Evolutionary conservation across 2,329 filamentous ascomycete species (phyloP), one percentile per base, ranked within the genome.

Genomic region (Aspergillus phoenicis): DNA sequence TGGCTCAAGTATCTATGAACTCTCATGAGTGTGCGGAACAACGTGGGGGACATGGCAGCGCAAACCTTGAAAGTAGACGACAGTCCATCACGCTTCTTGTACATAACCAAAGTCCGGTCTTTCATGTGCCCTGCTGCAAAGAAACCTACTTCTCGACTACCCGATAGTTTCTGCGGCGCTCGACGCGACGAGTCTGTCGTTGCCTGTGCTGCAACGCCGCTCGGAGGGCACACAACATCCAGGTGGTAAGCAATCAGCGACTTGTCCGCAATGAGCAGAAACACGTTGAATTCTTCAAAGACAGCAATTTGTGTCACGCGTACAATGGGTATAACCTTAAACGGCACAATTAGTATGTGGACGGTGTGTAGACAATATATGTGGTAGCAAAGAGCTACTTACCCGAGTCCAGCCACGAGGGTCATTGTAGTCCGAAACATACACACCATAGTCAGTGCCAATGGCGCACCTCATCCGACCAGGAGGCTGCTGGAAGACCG

Each of bases 91-190:
- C 92, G 91, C 75, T 96, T 96, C 80, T 98, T 98, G 84, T 98
- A 99, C 76, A 99, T 94, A 28, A 99, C 88, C 7, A 99, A 82
- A 66, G 90, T 93, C 7, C 95, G 87, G 63, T 99, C 95, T 82
- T 99, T 99, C 93, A 99, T 97, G 62, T 91, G 88, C 8, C 94
- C 95, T 1, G 93, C 95, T 15, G 93, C 91, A 75, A 99, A 99
- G 82, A 98, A 99, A 13, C 93, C 91, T 20, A 99, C 93, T 72
- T 99, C 95, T 73, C 95, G 91, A 65, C 89, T 90, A 28, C 89
- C 89, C 2, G 88, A 91, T 36, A 99, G 84, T 69, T 94, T 92
- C 74, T 98, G 94, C 0, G 95, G 95, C n/a, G 95, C 92, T 64
- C 91, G 87, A 26, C 91, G 87, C 3, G 88, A 83, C 47, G 88